Base-by-base conservation (phyloP, 176 grass and related monocot species). In the Microstegium vimineum region DNA sequence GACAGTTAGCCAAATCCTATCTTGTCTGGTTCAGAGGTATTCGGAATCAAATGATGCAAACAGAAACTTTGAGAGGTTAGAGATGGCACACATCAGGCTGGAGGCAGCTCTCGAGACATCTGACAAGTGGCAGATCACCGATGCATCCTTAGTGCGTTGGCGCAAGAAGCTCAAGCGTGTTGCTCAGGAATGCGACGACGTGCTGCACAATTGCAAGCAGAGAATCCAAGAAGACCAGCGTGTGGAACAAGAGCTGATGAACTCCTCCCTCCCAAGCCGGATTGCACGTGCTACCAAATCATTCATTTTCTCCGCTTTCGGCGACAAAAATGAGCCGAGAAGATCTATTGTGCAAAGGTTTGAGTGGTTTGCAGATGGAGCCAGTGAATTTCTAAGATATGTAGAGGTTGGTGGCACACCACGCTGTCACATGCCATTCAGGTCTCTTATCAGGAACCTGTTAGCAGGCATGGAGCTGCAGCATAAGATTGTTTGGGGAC, bases 281-380 rank as follows among this genome's bases (percentile, higher is more conserved):
- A 43, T 71, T 27, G n/a, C 3, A 0, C 69, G 17, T 45, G n/a
- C n/a, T 28, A 71, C 38, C 69, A 71, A 43, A 6, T 45, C 69
- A 17, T 45, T 71, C 1, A 6, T 63, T 15, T 63, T 15, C 8
- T 65, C 15, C 20, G 1, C 30, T 4, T 65, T 33, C 3, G 6
- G 8, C 1, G n/a, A 65, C 15, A 33, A 65, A 2, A 17, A 18
- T 4, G 30, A 18, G 1, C 34, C 34, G 28, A 20, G 1, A 5
- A 27, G 0, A 2, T 26, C 20, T 0, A 2, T 10, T 1, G 37
- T 84, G 5, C 49, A 9, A 13, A 77, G 82, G 5, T 59, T 84
- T 9, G 73, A 84, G 13, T 25, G 63, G 37, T 70, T 77, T 40
- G 82, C 74, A 1, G 49, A 77, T n/a, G 82, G 27, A 3, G 49